Base-by-base conservation (phyloP, 352 stramenopile genomes). In the Phytophthora tubulina region DNA sequence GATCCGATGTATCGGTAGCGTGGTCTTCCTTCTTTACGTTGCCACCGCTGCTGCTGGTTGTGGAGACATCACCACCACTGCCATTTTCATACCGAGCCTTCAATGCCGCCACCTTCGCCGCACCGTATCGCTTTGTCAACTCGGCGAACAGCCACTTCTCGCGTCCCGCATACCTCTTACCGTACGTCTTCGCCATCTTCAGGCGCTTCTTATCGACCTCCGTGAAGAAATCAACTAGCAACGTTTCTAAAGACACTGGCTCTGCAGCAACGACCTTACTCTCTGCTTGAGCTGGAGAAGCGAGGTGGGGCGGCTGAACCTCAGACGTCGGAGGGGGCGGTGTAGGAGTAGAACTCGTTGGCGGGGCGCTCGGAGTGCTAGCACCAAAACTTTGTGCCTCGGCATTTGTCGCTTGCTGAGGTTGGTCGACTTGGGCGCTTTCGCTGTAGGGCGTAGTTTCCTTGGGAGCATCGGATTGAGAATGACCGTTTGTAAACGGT, bases 61-160 rank as follows among this genome's bases (percentile, higher is more conserved):
- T 55, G 2, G 44, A 52, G 39, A 38, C 17, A 49, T 30, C 51
- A 41, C 15, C 30, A 54, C 39, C 48, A 42, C 41, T 75, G 10
- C 49, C 62, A 52, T 31, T 71, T 38, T 79, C 63, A 50, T 70
- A 81, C 14, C 53, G 70, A 52, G 46, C 46, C 36, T 86, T 78
- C 7, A 94, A 61, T 6, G 46, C 50, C 39, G 55, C 62, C 21
- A 92, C 83, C 64, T 83, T 89, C 0, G 77, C 59, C 8, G 68
- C 72, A 13, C 84, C 84, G 59, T 95, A 95, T 32, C 81, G 82
- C 42, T 86, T 86, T 17, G 84, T 79, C 6, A 95, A 60, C 44
- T 92, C 87, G 15, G 71, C 54, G 32, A 95, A 95, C 27, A 95
- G 51, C 46, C 77, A 84, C n/a, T 88, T 79, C 48, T 93, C 85